Base-by-base conservation (phyloP, 164 flowering plant genomes). In the Liquidambar formosana region DNA sequence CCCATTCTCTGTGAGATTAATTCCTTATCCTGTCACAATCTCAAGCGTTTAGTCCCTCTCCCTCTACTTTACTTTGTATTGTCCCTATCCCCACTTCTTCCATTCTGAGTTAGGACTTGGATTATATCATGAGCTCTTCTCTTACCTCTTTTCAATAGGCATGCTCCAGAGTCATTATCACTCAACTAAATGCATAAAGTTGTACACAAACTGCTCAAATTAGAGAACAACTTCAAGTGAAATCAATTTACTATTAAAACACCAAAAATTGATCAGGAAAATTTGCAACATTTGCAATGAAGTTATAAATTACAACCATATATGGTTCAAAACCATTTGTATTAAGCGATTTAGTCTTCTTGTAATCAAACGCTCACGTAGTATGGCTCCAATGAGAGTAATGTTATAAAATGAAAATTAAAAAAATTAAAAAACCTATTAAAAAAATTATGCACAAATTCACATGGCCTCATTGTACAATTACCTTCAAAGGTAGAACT, bases 131-230 rank as follows among this genome's bases (percentile, higher is more conserved):
- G 52, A 72, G 23, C 44, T 88, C 95, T 61, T 83, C 93, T 73
- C 77, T 82, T 57, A 70, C 75, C 57, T 82, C 91, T 45, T 85
- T 11, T 82, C 94, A 26, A 51, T 49, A n/a, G 82, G 63, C 57
- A 65, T 44, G 67, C 57, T 74, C 80, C 80, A 5, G 80, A 60
- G 26, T 86, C 92, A 68, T 88, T 92, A 66, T 88, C 93, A 79
- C 78, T 80, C 76, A 93, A 95, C 10, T 92, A 87, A 51, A 93
- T 93, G 76, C 98, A 95, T 57, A 95, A 79, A 21, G 96, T 95
- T 48, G 97, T 91, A 10, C 97, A 91, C 81, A 95, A 82, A 74
- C 98, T 95, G 84, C 62, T 49, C 56, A 57, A 58, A 64, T 61
- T 6, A 60, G 54, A 54, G 19, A 45, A 11, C 14, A 27, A 33